Evolutionary conservation across 2,329 filamentous ascomycete species (phyloP), one percentile per base, ranked within the genome.

Genomic region (Fusarium nanum): DNA sequence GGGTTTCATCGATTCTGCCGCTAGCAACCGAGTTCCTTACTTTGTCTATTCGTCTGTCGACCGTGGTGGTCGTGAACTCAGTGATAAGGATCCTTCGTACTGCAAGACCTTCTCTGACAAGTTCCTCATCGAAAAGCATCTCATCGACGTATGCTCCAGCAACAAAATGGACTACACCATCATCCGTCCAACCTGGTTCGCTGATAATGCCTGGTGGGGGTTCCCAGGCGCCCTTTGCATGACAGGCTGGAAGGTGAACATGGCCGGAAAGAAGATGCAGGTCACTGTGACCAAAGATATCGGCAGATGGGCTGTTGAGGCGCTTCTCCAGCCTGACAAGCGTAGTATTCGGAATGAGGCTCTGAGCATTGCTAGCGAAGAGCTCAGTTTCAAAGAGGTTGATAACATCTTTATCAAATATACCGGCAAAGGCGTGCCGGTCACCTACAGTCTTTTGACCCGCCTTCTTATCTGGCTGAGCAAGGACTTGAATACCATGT

Each of bases 21-120:
- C 86, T 28, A 80, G 81, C 16, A 76, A 86, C 40, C 81, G 81
- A 7, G 83, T 89, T 30, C 79, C 83, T 34, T 85, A 87, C 71
- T 88, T 91, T 67, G 84, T 91, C 45, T 91, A 90, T 76, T 86
- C 84, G 2, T 88, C 85, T 41, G 87, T 91, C 14, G 89, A 91
- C 61, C 87, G 89, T n/a, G 88, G 88, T 28, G 88, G 88, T 30
- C 83, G 86, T 41, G 78, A 79, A 89, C 78, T 91, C 89, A 78
- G 81, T 25, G 73, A 75, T 18, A 47, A 44, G 2, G 73, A 75
- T 25, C 69, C 73, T 13, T 75, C 73, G 1, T 73, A 75, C 37
- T 65, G 72, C 70, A 74, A 74, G 70, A 74, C 72, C 0, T 74
- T 74, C n/a, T 74, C 82, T 28, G 79, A 79, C 72, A 91, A 92